Evolutionary conservation across 2,329 filamentous ascomycete genomes (phyloP).

Genomic region (Hysterium pulicare): DNA sequence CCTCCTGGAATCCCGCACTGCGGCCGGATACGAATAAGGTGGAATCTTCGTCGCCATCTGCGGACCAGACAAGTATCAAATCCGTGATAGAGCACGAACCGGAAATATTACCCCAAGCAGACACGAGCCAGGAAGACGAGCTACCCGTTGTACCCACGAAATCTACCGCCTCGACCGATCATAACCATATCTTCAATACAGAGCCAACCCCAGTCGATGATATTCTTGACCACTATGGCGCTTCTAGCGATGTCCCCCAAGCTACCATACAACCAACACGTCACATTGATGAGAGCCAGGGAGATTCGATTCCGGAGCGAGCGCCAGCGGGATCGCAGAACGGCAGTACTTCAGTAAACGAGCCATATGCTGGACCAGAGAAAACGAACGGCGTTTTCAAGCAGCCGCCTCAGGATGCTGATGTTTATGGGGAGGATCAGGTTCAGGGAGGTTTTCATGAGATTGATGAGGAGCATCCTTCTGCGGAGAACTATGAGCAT

Average conservation of each 20-base stretch:
- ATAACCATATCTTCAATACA: conserved; percentile 4
- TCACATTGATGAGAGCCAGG: conserved; percentile 5
- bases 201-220: conserved; percentile 29
- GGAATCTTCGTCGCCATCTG: conserved; percentile 1
- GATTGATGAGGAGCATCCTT: conserved; percentile 15
- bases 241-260: conserved; percentile 6
- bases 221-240: conserved; percentile 33
- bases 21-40: conserved; percentile 38
- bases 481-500: conserved; percentile 43
- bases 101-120: background rate
- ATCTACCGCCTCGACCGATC: background rate
- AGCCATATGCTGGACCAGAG: background rate
- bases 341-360: background rate
- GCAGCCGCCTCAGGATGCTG: conserved; percentile 1
- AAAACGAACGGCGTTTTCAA: background rate
- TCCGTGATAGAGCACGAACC: background rate
- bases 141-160: background rate
- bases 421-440: conserved; percentile 3
- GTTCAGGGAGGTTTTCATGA: no score
- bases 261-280: conserved; percentile 6
- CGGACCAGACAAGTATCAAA: background rate
- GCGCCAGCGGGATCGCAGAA: conserved; percentile 6
- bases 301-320: conserved; percentile 11
- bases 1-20: conserved; percentile 56
- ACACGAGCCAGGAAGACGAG: background rate